phyloP scores from a whole-genome alignment of 2,329 filamentous ascomycete species.

The Hypomyces perniciosus region DNA sequence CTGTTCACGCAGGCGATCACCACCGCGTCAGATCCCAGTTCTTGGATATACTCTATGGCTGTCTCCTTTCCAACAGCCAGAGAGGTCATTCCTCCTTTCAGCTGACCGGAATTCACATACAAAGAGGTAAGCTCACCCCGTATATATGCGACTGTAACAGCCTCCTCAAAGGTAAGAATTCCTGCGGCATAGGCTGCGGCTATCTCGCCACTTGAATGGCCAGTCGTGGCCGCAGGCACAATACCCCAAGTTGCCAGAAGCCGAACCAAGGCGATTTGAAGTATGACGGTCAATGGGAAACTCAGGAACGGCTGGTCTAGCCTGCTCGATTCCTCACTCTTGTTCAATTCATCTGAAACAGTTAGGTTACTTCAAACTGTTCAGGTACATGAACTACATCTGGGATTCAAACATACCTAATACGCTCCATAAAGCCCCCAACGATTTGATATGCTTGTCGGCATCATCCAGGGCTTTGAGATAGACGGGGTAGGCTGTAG shows the following conservation, averaged over 20 bases:
- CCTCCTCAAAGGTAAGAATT: neutral
- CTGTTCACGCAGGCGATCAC: conserved; percentile 22
- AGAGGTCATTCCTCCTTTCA: conserved; percentile 18
- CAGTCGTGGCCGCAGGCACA: neutral
- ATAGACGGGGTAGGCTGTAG: neutral
- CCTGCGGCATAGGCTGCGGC: conserved; percentile 5
- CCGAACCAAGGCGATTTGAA: conserved; percentile 3
- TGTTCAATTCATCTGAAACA: neutral
- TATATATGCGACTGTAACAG: neutral
- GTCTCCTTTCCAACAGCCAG: conserved; percentile 17
- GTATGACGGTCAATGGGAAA: neutral
- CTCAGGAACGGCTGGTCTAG: neutral
- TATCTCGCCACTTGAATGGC: conserved; percentile 9
- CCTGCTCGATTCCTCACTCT: neutral
- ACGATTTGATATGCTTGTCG: neutral
- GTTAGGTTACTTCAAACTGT: neutral
- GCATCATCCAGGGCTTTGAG: neutral
- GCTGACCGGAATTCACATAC: neutral
- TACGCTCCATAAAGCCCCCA: neutral
- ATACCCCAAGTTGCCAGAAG: conserved; percentile 3
- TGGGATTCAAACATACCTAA: neutral
- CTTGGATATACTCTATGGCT: neutral
- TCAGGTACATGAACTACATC: too few species aligned
- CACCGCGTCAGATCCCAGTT: conserved; percentile 15
- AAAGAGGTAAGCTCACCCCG: neutral